Conservation (phyloP, 106 monocot species). For the Acanthochlamys bracteata region DNA sequence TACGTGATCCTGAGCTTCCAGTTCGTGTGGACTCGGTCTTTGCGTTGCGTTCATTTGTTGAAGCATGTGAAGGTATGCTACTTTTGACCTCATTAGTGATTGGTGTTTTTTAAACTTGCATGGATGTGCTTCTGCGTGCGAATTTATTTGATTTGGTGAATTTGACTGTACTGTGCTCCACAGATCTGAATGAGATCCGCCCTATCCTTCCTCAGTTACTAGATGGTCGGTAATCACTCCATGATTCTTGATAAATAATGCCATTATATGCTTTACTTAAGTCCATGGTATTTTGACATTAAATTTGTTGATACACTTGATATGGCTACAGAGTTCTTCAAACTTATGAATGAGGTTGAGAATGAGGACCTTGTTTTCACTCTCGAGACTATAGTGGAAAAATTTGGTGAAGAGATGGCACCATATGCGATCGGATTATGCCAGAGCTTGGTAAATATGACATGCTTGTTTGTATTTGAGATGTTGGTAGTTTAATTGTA, state of each 20-base stretch:
- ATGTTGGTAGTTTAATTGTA: no score
- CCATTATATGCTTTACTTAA: no score
- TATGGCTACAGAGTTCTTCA: slow-evolving; percentile 98
- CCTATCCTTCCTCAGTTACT: slow-evolving; percentile 91
- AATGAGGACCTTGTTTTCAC: slow-evolving; percentile 99
- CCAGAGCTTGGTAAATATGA: slow-evolving; percentile 67
- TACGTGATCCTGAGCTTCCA: slow-evolving; percentile 96
- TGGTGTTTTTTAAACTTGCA: no score
- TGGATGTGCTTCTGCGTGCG: no score
- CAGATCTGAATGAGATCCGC: slow-evolving; percentile 95
- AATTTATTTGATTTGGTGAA: no score
- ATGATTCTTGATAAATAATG: no score
- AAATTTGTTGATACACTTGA: no score
- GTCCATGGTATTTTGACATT: no score
- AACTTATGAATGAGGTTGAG: slow-evolving; percentile 98
- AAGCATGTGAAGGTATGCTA: slow-evolving; percentile 79
- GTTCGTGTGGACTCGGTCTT: slow-evolving; percentile 98
- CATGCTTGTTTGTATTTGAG: not conserved
- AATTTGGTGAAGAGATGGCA: slow-evolving; percentile 99
- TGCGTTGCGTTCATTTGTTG: slow-evolving; percentile 96
- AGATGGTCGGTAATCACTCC: no score
- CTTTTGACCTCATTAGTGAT: not conserved
- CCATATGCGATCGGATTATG: slow-evolving; percentile 96
- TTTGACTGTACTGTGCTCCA: no score
- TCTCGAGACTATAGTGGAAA: slow-evolving; percentile 95